Evolutionary conservation across 2,329 filamentous ascomycete genomes (phyloP).

Genomic region (Colletotrichum liriopes): DNA sequence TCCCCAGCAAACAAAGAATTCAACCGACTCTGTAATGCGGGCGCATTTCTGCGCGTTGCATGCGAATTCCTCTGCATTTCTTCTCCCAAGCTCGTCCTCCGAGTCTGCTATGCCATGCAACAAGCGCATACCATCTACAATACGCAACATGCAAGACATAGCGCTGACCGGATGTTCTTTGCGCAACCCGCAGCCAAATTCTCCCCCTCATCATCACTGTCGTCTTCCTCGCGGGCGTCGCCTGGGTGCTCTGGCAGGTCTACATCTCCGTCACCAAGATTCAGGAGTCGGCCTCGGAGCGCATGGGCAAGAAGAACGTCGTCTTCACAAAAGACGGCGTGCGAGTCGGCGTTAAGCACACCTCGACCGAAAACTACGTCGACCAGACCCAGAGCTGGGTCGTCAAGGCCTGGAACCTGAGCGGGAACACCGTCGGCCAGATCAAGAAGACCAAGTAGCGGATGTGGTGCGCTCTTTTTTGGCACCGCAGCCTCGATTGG

Average conservation of each 20-base stretch:
- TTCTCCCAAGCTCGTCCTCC: neutral
- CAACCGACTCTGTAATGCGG: neutral
- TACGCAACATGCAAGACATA: neutral
- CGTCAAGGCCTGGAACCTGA: constrained; percentile 77
- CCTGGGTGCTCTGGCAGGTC: constrained; percentile 80
- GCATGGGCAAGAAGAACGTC: constrained; percentile 83
- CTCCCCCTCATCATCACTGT: constrained; percentile 78
- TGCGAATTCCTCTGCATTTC: neutral
- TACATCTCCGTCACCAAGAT: constrained; percentile 79
- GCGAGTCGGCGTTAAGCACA: constrained; percentile 79
- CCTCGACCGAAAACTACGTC: constrained; percentile 79
- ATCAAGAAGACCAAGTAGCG: constrained; percentile 40
- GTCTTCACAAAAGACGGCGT: constrained; percentile 83
- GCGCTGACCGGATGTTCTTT: constrained; percentile 13
- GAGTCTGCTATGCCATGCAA: neutral
- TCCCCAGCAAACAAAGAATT: neutral
- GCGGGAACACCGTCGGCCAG: constrained; percentile 49
- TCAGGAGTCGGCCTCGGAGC: constrained; percentile 74
- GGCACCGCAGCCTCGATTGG: neutral
- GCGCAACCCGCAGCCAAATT: constrained; percentile 65
- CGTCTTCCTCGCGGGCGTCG: constrained; percentile 68
- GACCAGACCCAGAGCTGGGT: constrained; percentile 80
- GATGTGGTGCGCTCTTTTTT: neutral
- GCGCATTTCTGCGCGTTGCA: neutral
- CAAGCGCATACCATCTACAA: neutral